phyloP scores from a whole-genome alignment of 495 filamentous ascomycete genomes.

The Filosporella fistucella region DNA sequence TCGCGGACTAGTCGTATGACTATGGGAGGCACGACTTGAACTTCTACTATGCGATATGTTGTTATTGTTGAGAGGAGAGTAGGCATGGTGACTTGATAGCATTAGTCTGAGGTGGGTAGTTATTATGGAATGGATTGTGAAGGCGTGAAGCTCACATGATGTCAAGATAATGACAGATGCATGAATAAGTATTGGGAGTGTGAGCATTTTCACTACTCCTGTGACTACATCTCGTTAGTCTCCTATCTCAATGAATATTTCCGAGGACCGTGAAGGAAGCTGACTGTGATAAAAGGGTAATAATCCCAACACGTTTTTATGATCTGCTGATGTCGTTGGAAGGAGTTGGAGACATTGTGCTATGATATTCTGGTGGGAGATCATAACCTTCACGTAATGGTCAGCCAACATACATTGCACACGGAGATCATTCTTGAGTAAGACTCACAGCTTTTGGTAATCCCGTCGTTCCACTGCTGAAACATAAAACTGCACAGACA shows the following conservation, averaged over 20 bases:
- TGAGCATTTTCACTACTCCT: slow-evolving; percentile 53
- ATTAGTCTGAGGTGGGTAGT: too few relatives aligned
- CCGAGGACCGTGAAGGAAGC: too few relatives aligned
- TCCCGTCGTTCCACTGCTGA: slow-evolving; percentile 84
- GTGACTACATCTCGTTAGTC: too few relatives aligned
- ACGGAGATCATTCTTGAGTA: not conserved
- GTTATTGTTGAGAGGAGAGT: slow-evolving; percentile 48
- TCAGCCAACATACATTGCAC: not conserved
- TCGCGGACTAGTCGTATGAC: slow-evolving; percentile 63
- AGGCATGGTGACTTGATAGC: slow-evolving; percentile 55
- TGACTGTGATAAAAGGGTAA: slow-evolving; percentile 12
- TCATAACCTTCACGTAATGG: slow-evolving; percentile 49
- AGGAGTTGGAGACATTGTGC: slow-evolving; percentile 54
- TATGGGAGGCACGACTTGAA: slow-evolving; percentile 67
- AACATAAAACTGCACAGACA: slow-evolving; percentile 60
- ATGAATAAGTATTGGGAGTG: slow-evolving; percentile 54
- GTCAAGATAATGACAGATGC: slow-evolving; percentile 55
- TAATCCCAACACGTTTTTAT: slow-evolving; percentile 14
- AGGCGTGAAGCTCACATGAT: too few relatives aligned
- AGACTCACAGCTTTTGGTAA: slow-evolving; percentile 74
- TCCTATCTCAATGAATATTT: too few relatives aligned
- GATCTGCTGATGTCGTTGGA: slow-evolving; percentile 6
- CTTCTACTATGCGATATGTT: slow-evolving; percentile 48
- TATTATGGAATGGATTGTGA: too few relatives aligned
- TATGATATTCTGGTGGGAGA: slow-evolving; percentile 58